These are phyloP conservation scores for Arthrobotrys sphaeroides DNA, from an alignment of 2,329 filamentous ascomycete species.

Conservation along the genomic window DNA sequence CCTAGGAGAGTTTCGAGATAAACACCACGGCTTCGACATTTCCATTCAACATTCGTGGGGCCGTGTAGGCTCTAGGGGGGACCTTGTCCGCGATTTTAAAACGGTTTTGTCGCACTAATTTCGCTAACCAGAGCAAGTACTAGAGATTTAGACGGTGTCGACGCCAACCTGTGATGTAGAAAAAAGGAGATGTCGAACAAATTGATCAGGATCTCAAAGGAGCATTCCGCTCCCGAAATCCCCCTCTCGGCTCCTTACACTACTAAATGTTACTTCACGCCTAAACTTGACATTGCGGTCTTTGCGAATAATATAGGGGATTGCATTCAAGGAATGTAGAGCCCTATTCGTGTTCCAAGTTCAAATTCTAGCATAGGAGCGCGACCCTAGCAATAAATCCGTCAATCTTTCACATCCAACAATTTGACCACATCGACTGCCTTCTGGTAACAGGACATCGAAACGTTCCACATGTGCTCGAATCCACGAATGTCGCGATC, in stretches of 20 bases:
- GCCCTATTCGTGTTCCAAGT: too few relatives aligned
- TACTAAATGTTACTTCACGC: too few relatives aligned
- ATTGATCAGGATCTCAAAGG: too few relatives aligned
- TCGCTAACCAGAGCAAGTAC: neutral
- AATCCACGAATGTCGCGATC: conserved; percentile 7
- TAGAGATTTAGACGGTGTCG: neutral
- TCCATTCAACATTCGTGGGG: neutral
- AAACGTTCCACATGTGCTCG: neutral
- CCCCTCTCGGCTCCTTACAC: too few relatives aligned
- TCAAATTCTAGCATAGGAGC: too few relatives aligned
- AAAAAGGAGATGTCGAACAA: neutral
- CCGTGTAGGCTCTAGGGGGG: neutral
- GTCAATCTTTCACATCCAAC: conserved; percentile 18
- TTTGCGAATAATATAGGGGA: too few relatives aligned
- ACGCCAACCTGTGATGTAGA: neutral
- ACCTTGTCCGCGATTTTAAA: neutral
- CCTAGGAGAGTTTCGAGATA: conserved; percentile 34
- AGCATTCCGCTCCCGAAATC: too few relatives aligned
- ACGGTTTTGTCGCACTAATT: neutral
- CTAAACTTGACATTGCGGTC: too few relatives aligned
- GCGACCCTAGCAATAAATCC: too few relatives aligned
- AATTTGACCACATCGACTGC: conserved; percentile 11
- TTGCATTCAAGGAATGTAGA: too few relatives aligned
- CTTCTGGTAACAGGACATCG: conserved; percentile 5
- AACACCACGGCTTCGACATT: neutral